Evolutionary conservation across 139 green algal genomes (phyloP).

Genomic region (Closterium sp.): DNA sequence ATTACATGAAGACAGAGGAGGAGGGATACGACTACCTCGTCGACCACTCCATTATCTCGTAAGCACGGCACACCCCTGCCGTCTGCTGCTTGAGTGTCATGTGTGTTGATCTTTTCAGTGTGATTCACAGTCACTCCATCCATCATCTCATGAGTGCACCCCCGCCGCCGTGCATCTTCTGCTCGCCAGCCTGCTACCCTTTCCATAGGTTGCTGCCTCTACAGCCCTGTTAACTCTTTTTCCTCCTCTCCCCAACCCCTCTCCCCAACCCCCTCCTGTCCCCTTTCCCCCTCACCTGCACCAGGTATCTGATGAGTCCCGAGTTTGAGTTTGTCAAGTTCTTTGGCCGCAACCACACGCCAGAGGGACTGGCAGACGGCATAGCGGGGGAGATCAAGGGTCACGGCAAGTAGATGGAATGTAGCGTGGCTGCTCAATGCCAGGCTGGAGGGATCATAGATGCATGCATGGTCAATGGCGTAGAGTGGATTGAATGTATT

Average conservation of each 20-base stretch:
- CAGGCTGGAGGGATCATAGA: too few relatives aligned
- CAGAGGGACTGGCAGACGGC: slow-evolving; percentile 48
- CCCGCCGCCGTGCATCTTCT: neutral
- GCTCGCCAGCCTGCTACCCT: too few relatives aligned
- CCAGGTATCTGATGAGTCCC: slow-evolving; percentile 54
- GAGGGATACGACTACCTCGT: slow-evolving; percentile 89
- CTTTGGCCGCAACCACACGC: slow-evolving; percentile 58
- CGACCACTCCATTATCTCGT: slow-evolving; percentile 96
- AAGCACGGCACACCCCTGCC: neutral
- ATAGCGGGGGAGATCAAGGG: slow-evolving; percentile 40
- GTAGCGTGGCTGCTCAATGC: too few relatives aligned
- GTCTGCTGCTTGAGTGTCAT: too few relatives aligned
- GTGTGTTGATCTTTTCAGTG: too few relatives aligned
- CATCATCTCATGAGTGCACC: too few relatives aligned
- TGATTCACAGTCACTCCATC: too few relatives aligned
- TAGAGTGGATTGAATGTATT: too few relatives aligned
- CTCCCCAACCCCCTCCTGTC: neutral
- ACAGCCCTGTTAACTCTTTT: neutral
- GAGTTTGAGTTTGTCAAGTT: slow-evolving; percentile 60
- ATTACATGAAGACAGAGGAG: slow-evolving; percentile 77
- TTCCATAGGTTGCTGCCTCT: neutral
- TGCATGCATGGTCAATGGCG: too few relatives aligned
- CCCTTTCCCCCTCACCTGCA: neutral
- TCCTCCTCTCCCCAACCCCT: neutral
- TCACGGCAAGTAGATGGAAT: neutral